Evolutionary conservation across 768 basidiomycete genomes (phyloP), one percentile per base, ranked within the genome.

Genomic region (Sistotremastrum niveocremeum): DNA sequence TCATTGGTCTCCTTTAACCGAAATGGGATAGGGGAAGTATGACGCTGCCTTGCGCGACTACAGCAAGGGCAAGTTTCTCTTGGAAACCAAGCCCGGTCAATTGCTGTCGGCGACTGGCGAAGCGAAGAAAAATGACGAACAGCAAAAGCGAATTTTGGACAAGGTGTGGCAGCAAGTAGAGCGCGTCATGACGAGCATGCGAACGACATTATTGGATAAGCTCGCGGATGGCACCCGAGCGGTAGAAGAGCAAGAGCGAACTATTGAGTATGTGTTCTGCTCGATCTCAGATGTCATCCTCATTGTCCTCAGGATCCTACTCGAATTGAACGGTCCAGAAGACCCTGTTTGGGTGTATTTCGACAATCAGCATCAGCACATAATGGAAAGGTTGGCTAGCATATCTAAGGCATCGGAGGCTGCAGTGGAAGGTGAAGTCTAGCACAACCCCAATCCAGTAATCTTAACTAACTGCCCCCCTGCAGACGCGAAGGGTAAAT

Each of bases 261-360:
- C 87, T 2, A 84, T 99, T 46, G 93, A 98, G 95, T 90, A 56
- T 54, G 81, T 64, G 1, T 3, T 41, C 28, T 5, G 36, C 30
- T 42, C 11, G 20, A 39, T 12, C 7, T 43, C 37, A n/a, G 7
- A 41, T 35, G 33, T 34, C 37, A 42, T 43, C n/a, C 7, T 44
- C 29, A 47, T 60, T 39, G 55, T 42, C 50, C 35, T 0, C 52
- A 98, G 94, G 56, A 83, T 97, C 42, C 64, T 98, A 33, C 67
- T 91, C 42, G 94, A 99, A 51, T 64, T 99, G 47, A 86, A 84
- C 54, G 71, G 77, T 2, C 71, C 77, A 7, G 89, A 94, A 48
- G 94, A 99, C 57, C 88, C 93, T 0, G 75, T 90, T 39, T 99
- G 94, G 95, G 78, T 81, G 6, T 99, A 86, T 62, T 86, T 99